Conservation (phyloP, 2,329 filamentous ascomycete species). For the Orbilia javanica region DNA sequence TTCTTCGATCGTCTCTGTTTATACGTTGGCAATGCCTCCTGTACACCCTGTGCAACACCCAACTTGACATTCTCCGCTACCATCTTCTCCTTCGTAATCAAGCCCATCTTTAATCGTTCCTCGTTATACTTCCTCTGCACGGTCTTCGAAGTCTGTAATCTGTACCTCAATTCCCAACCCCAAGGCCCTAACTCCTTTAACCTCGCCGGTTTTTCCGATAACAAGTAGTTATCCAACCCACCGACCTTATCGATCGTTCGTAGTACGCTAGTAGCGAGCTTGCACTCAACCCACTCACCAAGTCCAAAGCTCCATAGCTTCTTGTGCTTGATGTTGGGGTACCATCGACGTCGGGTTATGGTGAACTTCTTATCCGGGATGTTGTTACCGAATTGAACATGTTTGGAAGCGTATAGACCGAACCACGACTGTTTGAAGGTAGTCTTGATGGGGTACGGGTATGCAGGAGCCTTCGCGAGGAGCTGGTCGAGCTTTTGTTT, state of each 20-base stretch:
- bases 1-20: constrained; percentile 14
- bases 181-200: constrained; percentile 88
- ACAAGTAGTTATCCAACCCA: constrained; percentile 89
- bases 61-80: constrained; percentile 59
- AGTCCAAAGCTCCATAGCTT: constrained; percentile 76
- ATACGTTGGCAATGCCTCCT: constrained; percentile 23
- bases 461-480: constrained; percentile 69
- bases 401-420: constrained; percentile 77
- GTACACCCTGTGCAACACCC: constrained; percentile 41
- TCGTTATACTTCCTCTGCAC: constrained; percentile 76
- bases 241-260: constrained; percentile 83
- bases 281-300: constrained; percentile 74
- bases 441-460: constrained; percentile 78
- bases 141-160: constrained; percentile 81
- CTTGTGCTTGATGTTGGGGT: constrained; percentile 78
- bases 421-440: constrained; percentile 84
- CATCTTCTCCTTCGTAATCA: constrained; percentile 69
- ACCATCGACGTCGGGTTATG: constrained; percentile 80
- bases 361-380: constrained; percentile 76
- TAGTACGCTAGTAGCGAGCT: constrained; percentile 77
- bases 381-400: constrained; percentile 83
- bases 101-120: constrained; percentile 75
- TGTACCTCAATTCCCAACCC: constrained; percentile 91
- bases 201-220: constrained; percentile 81
- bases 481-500: constrained; percentile 63